Evolutionary conservation across 148 eudicot genomes (phyloP), one percentile per base, ranked within the genome.

Genomic region (Polygonum aviculare): DNA sequence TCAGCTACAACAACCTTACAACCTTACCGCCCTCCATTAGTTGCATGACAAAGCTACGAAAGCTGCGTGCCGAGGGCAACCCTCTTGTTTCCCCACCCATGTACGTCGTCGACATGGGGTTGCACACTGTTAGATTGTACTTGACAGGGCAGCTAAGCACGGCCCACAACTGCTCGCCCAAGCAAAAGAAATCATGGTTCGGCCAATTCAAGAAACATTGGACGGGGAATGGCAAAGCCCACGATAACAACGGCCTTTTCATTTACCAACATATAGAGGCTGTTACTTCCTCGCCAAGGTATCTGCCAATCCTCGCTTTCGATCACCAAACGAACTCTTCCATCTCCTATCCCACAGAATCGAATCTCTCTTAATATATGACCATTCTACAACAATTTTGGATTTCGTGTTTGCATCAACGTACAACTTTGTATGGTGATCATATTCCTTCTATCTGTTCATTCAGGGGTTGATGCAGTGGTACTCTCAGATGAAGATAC

Each of bases 51-150:
- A 85, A 78, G 86, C 91, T 91, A 0, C 81, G 85, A 26, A 91
- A 86, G 86, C 91, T 91, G 7, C 78, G 79, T 11, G 89, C 88
- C 0, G 90, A 89, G 52, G 97, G 93, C 1, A 91, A 91, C 77
- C 97, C 91, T 0, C 75, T 91, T 3, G 80, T 84, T 9, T 91
- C 86, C 1, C 97, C 97, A 0, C 93, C 97, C 1, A 52, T 75
- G 73, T 89, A 89, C n/a, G 89, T 91, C 7, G 75, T 88, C 9
- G 92, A 89, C 79, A 84, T 76, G 38, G 97, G 97, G 1, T 51
- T 89, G 74, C 79, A 84, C 3, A 78, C 81, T 3, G 82, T 91
- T 12, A 88, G 83, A 60, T 82, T 84, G 26, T 91, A 91, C 70
- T 69, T 91, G 79, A 81, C 85, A 54, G 85, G 83, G 35, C 84